Evolutionary conservation across 108 stramenopile species (phyloP).

Genomic region (Nannochloropsis salina): DNA sequence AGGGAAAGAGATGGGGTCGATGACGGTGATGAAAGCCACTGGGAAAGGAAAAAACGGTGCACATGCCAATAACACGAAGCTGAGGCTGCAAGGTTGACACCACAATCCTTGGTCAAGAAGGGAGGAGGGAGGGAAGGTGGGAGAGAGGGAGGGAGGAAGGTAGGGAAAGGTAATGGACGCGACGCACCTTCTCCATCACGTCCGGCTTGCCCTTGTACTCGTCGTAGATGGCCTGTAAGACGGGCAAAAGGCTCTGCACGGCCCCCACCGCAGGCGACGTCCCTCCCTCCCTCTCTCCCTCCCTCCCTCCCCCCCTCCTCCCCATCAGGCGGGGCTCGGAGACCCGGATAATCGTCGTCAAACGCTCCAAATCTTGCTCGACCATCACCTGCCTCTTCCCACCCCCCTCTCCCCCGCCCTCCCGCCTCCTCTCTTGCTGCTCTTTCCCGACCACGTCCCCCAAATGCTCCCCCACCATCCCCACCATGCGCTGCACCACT

Average conservation of each 20-base stretch:
- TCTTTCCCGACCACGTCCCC: neutral
- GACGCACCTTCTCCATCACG: neutral
- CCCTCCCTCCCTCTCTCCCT: neutral
- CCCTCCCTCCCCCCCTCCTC: neutral
- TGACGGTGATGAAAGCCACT: neutral
- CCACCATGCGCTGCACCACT: conserved; percentile 24
- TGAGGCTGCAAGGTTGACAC: neutral
- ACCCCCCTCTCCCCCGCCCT: conserved; percentile 9
- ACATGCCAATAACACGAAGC: neutral
- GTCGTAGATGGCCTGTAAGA: neutral
- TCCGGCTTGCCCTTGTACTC: neutral
- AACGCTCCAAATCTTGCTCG: neutral
- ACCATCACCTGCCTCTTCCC: neutral
- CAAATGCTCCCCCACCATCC: conserved; percentile 21
- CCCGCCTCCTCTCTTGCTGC: neutral
- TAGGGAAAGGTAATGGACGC: neutral
- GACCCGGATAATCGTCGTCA: neutral
- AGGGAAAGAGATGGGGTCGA: neutral
- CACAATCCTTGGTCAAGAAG: neutral
- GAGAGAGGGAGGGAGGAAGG: neutral
- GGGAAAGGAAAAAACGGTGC: neutral
- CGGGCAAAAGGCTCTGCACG: neutral
- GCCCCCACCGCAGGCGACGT: too few species aligned
- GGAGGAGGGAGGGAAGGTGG: neutral
- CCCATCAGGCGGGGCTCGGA: neutral